A percentile compares a stretch with the other conserved stretches of the same genome.
These are phyloP conservation scores for Suillus brevipes DNA, from an alignment of 768 basidiomycete genomes.

Conservation along the genomic window DNA sequence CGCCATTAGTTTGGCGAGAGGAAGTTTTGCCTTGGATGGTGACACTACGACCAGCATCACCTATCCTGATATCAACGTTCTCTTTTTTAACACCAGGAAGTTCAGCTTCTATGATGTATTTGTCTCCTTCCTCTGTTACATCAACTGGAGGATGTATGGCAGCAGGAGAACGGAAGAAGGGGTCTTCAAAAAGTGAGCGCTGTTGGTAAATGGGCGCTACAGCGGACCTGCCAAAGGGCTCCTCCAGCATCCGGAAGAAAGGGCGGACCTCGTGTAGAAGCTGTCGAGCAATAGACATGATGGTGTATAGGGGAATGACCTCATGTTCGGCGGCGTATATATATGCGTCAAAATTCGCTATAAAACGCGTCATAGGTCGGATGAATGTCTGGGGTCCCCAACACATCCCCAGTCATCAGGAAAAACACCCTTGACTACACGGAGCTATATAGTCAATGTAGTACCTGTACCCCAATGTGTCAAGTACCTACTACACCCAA, in stretches of 20 bases:
- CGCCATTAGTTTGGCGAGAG: constrained; percentile 22
- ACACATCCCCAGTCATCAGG: too few species aligned
- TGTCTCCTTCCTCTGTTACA: constrained; percentile 61
- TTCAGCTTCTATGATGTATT: constrained; percentile 74
- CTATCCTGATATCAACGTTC: constrained; percentile 67
- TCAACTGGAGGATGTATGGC: constrained; percentile 60
- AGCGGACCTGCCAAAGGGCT: constrained; percentile 47
- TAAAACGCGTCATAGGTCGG: background rate
- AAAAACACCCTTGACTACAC: too few species aligned
- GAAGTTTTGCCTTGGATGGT: constrained; percentile 68
- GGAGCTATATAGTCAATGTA: too few species aligned
- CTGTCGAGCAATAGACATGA: constrained; percentile 67
- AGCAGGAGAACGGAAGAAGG: constrained; percentile 41
- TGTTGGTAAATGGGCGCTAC: constrained; percentile 26
- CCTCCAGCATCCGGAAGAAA: constrained; percentile 74
- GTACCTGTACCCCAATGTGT: too few species aligned
- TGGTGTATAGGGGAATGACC: constrained; percentile 5
- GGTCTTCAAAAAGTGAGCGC: constrained; percentile 49
- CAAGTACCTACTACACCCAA: too few species aligned
- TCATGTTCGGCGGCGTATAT: background rate
- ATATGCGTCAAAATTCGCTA: background rate
- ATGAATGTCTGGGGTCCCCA: background rate
- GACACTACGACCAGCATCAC: constrained; percentile 67
- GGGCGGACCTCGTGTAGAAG: constrained; percentile 72
- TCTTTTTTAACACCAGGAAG: constrained; percentile 79